A percentile compares a stretch with the other conserved stretches of the same genome.
Evolutionary conservation across 768 basidiomycete species (phyloP).

Genomic region (Boletus tylopilopsis): DNA sequence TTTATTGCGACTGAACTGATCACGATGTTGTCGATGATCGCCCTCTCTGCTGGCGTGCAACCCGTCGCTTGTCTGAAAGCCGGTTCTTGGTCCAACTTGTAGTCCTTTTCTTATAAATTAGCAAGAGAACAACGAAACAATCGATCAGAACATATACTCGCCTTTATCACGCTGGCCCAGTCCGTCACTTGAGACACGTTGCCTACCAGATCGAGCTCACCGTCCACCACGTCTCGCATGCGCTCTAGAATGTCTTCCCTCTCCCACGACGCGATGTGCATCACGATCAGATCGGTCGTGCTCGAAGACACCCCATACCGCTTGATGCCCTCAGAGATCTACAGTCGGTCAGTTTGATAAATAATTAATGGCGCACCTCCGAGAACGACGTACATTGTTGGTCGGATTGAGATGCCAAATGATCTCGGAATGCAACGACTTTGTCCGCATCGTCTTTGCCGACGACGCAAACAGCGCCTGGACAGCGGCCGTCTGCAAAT

Average conservation of each 20-base stretch:
- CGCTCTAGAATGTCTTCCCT: constrained; percentile 41
- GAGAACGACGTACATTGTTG: constrained; percentile 65
- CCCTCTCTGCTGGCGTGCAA: constrained; percentile 34
- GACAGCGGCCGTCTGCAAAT: constrained; percentile 80
- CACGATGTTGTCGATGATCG: constrained; percentile 60
- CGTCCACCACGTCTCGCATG: constrained; percentile 59
- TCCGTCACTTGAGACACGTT: constrained; percentile 52
- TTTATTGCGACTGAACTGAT: constrained; percentile 82
- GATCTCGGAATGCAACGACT: constrained; percentile 88
- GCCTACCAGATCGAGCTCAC: constrained; percentile 47
- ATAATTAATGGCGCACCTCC: too few relatives aligned
- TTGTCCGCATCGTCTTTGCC: constrained; percentile 64
- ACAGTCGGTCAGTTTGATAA: not conserved
- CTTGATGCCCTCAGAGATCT: constrained; percentile 88
- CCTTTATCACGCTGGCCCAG: constrained; percentile 75
- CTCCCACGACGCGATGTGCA: constrained; percentile 53
- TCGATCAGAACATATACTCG: constrained; percentile 37
- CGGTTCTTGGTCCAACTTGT: constrained; percentile 63
- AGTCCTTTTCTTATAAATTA: constrained; percentile 42
- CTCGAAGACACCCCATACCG: constrained; percentile 79
- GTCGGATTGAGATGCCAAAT: constrained; percentile 85
- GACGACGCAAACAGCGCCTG: constrained; percentile 73
- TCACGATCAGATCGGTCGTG: constrained; percentile 64
- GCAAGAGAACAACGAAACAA: not conserved
- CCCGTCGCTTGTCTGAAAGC: constrained; percentile 35